Evolutionary conservation across 1,139 yeast genomes (phyloP), one percentile per base, ranked within the genome.

Genomic region (Geotrichum klebahnii): DNA sequence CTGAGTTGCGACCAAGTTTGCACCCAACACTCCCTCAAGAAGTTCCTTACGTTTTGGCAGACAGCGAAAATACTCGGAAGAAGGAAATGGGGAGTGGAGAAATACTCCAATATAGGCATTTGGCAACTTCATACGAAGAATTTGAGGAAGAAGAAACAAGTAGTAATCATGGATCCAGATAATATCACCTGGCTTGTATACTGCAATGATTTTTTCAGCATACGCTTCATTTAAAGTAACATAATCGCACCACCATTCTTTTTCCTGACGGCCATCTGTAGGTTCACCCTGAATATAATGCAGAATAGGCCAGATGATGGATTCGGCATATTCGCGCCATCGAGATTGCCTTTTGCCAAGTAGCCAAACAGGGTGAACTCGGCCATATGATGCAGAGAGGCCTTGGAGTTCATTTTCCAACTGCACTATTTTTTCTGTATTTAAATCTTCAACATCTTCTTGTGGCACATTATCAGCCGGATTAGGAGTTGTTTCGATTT

Each of bases 161-260:
- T 92, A 89, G 69, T 89, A 90, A 70, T 92, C 98, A 70, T 92
- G 97, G 55, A 92, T 77, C 96, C 97, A 88, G 55, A 92, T 84
- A 46, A 94, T 77, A 65, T 92, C 99, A 41, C 98, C 98, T 2
- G 92, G 89, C 57, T 79, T 71, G 66, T 89, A 92, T 36, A 86
- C 75, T 44, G 77, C 73, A 58, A 80, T 76, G 57, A 92, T 82
- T 59, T 80, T 84, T 55, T 86, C 80, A 48, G 94, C 88, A 65
- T 86, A 92, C 5, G 90, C 90, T 66, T 89, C 96, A 66, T 94
- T 92, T 69, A 89, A 83, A 62, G 78, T 80, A 48, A 88, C 95
- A 64, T 92, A 94, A 65, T 87, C 95, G 63, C 82, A 78, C 97
- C 97, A 92, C 79, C 92, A 87, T 46, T 78, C 74, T 46, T 79